These are phyloP conservation scores for Epithemia pelagica DNA, from an alignment of 108 stramenopile genomes.

Conservation along the genomic window DNA sequence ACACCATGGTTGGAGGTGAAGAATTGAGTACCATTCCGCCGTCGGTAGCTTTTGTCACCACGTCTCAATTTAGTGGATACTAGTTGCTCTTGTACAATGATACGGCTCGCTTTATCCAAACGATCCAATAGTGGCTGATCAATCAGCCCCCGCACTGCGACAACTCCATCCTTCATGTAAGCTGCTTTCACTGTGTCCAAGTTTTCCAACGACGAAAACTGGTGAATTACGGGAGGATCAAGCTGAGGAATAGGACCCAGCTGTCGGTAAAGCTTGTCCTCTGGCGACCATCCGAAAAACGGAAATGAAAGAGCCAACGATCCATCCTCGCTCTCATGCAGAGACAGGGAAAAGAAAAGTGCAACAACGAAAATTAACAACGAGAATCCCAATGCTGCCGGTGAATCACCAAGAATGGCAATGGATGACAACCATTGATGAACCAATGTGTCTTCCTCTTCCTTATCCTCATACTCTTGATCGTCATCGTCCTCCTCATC, in stretches of 20 bases:
- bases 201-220: neutral
- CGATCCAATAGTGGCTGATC: slow-evolving; percentile 14
- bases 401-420: slow-evolving; percentile 1
- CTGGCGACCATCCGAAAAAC: neutral
- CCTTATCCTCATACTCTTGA: neutral
- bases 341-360: neutral
- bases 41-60: slow-evolving; percentile 1
- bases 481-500: neutral
- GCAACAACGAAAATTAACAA: neutral
- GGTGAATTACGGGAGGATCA: slow-evolving; percentile 14
- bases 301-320: neutral
- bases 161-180: slow-evolving; percentile 46
- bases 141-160: slow-evolving; percentile 56
- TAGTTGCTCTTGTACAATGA: slow-evolving; percentile 14
- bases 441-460: neutral
- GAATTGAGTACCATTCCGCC: slow-evolving; percentile 45
- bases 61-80: neutral
- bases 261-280: slow-evolving; percentile 10
- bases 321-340: neutral
- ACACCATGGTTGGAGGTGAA: slow-evolving; percentile 49
- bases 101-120: slow-evolving; percentile 22
- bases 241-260: slow-evolving; percentile 32
- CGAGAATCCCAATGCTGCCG: neutral
- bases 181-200: slow-evolving; percentile 19
- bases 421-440: neutral